Percentiles rank a stretch among this genome's conserved stretches.
Evolutionary conservation across 306 rosid genomes (phyloP).

Genomic region (Leucaena leucocephala): DNA sequence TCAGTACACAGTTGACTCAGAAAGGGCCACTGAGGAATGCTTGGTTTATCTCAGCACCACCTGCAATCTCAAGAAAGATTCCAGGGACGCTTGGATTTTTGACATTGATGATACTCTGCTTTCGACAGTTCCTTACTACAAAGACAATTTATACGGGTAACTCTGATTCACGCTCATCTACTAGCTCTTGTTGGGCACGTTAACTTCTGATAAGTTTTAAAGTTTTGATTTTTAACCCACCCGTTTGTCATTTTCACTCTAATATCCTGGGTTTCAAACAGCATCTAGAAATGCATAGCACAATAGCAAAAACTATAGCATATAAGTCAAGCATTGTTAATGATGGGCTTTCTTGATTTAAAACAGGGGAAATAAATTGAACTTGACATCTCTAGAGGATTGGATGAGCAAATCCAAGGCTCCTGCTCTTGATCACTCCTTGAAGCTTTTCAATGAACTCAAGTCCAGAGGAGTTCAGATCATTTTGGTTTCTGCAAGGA

Average conservation of each 20-base stretch:
- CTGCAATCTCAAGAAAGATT: slow-evolving; percentile 55
- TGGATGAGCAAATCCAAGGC: slow-evolving; percentile 66
- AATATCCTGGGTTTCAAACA: background rate
- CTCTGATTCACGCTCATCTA: background rate
- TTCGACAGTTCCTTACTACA: slow-evolving; percentile 63
- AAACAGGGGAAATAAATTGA: slow-evolving; percentile 57
- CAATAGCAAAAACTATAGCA: no score
- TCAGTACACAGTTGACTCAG: slow-evolving; percentile 63
- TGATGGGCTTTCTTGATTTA: background rate
- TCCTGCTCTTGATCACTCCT: slow-evolving; percentile 58
- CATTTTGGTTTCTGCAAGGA: slow-evolving; percentile 63
- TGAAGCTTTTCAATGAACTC: slow-evolving; percentile 58
- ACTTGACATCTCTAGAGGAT: slow-evolving; percentile 56
- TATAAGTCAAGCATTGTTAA: background rate
- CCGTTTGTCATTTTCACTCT: background rate
- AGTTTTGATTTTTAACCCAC: background rate
- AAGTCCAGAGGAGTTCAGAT: slow-evolving; percentile 62
- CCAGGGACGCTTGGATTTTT: slow-evolving; percentile 75
- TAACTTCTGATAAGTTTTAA: background rate
- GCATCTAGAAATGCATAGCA: no score
- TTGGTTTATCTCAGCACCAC: slow-evolving; percentile 54
- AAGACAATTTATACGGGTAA: slow-evolving; percentile 55
- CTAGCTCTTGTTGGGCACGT: background rate
- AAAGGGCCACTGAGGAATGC: slow-evolving; percentile 49
- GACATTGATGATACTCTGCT: slow-evolving; percentile 72